Base-by-base conservation (phyloP, 2,329 filamentous ascomycete genomes). In the Elsinoe fawcettii region DNA sequence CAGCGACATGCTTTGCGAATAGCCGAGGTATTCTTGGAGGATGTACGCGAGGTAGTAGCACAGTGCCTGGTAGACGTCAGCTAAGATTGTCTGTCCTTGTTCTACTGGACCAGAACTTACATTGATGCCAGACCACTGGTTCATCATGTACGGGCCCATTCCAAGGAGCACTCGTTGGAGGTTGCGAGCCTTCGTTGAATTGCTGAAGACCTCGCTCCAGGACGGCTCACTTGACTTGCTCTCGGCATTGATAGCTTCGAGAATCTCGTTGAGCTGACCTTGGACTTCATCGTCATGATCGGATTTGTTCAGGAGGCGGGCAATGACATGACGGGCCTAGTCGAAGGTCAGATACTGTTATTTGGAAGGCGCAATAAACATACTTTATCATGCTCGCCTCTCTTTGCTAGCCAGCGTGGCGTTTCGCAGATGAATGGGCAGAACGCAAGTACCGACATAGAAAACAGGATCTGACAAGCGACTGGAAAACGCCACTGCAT, bases 81-180 rank as follows among this genome's bases (percentile, higher is more conserved):
- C 27, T 30, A 30, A 5, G 27, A 30, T 30, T 9, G 27, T 30
- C 9, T 30, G 27, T 9, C 27, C 9, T 30, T 9, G 5, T 9
- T 30, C 27, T 30, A 30, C 5, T 30, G 9, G 27, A 9, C 5
- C 27, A 30, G 5, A 9, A 2, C 23, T 20, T 34, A 51, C 46
- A 12, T 51, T 51, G 23, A 51, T 30, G 11, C 55, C 58, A 22
- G 58, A 60, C 59, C 60, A 62, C 39, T 67, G 66, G 34, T 67
- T 67, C 61, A 66, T 63, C 65, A 70, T 66, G 59, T 69, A 71
- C 3, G 69, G 68, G 7, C 68, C 69, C 68, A 71, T 70, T 9
- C 70, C 69, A 16, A 73, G 67, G 14, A 70, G 23, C 8, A 70
- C 68, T n/a, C 65, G 63, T 47, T 70, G 69, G 18, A 72, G 59